Evolutionary conservation across 257 asterid genomes (phyloP).

Genomic region (Nicotiana undulata): DNA sequence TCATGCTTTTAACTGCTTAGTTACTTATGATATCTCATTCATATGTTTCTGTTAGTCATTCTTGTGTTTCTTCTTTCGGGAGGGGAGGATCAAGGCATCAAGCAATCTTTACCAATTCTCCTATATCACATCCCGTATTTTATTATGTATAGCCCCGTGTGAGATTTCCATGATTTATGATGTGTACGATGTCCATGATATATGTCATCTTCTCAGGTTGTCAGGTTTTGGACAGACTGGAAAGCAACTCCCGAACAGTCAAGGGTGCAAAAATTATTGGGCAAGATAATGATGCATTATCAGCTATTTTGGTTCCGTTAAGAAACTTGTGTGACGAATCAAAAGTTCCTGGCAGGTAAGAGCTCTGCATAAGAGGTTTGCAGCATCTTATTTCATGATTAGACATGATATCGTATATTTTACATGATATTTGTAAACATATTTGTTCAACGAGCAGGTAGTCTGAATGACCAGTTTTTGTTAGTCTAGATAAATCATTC

Average conservation of each 20-base stretch:
- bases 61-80: neutral
- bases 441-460: neutral
- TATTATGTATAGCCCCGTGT: neutral
- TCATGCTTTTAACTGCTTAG: neutral
- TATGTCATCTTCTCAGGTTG: slow-evolving; percentile 50
- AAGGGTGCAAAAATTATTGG: slow-evolving; percentile 86
- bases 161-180: neutral
- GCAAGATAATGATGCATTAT: slow-evolving; percentile 78
- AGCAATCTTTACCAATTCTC: neutral
- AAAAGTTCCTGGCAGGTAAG: slow-evolving; percentile 52
- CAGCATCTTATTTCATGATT: neutral
- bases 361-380: neutral
- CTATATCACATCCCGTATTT: neutral
- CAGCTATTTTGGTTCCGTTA: slow-evolving; percentile 67
- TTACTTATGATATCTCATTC: neutral
- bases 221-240: slow-evolving; percentile 72
- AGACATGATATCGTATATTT: neutral
- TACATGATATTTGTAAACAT: neutral
- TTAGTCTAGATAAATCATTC: neutral
- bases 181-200: neutral
- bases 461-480: neutral
- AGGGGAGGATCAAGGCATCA: neutral
- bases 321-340: slow-evolving; percentile 47
- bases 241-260: slow-evolving; percentile 74
- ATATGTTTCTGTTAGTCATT: neutral